These are phyloP conservation scores for Debaryomyces fabryi DNA, from an alignment of 1,139 yeast species.

Conservation along the genomic window DNA sequence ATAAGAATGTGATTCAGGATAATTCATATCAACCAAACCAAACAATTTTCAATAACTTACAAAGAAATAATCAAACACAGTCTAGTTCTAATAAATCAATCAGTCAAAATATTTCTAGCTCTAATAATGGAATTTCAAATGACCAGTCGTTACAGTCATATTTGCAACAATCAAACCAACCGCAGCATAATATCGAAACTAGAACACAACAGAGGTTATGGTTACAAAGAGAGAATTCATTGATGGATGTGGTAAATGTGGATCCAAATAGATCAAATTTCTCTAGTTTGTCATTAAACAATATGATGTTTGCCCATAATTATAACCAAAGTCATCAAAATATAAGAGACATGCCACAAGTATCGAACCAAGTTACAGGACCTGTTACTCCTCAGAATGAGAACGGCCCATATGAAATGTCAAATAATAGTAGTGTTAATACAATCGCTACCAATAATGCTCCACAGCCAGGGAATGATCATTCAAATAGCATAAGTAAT, in stretches of 20 bases:
- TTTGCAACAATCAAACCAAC: constrained; percentile 7
- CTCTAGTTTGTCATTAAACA: constrained; percentile 47
- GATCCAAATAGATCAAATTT: constrained; percentile 41
- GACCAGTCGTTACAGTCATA: constrained; percentile 7
- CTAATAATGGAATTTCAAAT: constrained; percentile 1
- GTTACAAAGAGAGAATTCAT: constrained; percentile 77
- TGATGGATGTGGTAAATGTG: constrained; percentile 54
- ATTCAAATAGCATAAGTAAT: constrained; percentile 20
- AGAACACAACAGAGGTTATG: constrained; percentile 83
- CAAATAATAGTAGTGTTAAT: background rate
- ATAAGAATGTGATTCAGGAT: constrained; percentile 34
- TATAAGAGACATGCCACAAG: constrained; percentile 22
- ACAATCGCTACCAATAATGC: background rate
- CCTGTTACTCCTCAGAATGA: constrained; percentile 9
- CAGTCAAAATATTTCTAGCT: constrained; percentile 13
- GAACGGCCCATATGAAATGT: background rate
- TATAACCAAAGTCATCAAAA: constrained; percentile 30
- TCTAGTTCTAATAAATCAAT: constrained; percentile 30
- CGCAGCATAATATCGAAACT: constrained; percentile 35
- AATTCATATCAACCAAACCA: constrained; percentile 50
- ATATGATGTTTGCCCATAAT: constrained; percentile 49
- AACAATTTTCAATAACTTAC: constrained; percentile 47
- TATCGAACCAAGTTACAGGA: constrained; percentile 7
- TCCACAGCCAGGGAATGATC: background rate
- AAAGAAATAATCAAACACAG: constrained; percentile 41